phyloP scores from a whole-genome alignment of 176 grass and related monocot genomes.

The Oryza coarctata region DNA sequence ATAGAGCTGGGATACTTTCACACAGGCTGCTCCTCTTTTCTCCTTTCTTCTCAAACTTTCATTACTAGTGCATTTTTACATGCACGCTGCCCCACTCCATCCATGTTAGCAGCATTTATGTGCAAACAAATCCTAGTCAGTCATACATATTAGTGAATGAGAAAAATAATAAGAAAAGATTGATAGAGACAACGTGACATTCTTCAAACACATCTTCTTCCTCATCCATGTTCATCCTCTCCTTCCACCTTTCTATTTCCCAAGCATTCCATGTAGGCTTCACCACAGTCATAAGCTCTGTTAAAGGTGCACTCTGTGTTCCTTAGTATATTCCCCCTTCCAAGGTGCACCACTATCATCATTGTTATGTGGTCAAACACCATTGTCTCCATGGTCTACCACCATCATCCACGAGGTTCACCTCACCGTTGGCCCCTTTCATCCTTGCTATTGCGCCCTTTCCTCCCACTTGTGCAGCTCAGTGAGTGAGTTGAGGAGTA shows the following conservation, averaged over 20 bases:
- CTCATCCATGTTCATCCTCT: not conserved
- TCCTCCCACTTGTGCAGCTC: not conserved
- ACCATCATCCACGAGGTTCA: no score
- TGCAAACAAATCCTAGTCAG: not conserved
- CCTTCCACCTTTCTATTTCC: not conserved
- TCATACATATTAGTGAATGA: no score
- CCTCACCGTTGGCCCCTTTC: no score
- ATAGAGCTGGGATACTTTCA: no score
- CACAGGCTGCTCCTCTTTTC: no score
- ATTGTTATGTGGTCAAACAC: no score
- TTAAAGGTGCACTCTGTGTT: not conserved
- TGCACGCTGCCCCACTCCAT: no score
- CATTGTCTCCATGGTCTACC: no score
- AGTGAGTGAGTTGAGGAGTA: not conserved
- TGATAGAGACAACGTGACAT: not conserved
- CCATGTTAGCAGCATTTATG: no score
- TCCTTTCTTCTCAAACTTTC: no score
- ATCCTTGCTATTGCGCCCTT: not conserved
- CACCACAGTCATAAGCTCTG: not conserved
- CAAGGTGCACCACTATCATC: not conserved
- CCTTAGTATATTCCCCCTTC: not conserved
- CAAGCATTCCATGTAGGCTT: not conserved
- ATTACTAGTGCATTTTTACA: no score
- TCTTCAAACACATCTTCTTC: not conserved
- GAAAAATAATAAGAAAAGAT: no score